Evolutionary conservation across 345 rosid genomes (phyloP).

Genomic region (Rhodamnia argentea): DNA sequence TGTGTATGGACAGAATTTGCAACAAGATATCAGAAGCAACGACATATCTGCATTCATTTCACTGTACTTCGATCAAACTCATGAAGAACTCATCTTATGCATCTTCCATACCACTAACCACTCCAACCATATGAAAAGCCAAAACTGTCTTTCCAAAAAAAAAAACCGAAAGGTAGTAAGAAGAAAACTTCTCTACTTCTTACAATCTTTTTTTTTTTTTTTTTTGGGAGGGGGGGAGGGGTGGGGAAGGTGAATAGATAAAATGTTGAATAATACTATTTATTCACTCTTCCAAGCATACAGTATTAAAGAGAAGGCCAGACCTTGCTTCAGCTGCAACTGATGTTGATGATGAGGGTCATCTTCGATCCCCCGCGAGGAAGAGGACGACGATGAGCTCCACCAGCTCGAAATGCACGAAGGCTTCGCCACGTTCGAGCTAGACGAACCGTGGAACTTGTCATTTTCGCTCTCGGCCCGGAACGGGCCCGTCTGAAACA

Average conservation of each 20-base stretch:
- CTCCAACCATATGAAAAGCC: neutral
- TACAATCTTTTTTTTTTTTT: too few relatives aligned
- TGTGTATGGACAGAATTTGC: neutral
- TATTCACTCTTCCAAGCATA: slow-evolving; percentile 32
- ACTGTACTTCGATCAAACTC: neutral
- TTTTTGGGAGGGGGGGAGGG: too few relatives aligned
- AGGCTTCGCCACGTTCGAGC: neutral
- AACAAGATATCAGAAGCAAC: neutral
- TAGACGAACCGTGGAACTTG: slow-evolving; percentile 8
- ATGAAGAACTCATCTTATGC: neutral
- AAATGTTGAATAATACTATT: neutral
- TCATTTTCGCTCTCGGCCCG: slow-evolving; percentile 9
- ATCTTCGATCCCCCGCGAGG: neutral
- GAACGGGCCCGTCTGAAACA: slow-evolving; percentile 66
- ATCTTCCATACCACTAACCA: neutral
- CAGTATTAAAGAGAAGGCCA: slow-evolving; percentile 29
- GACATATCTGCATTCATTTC: neutral
- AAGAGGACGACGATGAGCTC: slow-evolving; percentile 3
- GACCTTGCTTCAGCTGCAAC: slow-evolving; percentile 7
- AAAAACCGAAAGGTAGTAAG: neutral
- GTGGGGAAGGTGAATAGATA: neutral
- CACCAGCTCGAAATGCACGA: slow-evolving; percentile 6
- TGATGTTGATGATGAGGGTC: neutral
- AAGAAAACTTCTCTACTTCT: neutral
- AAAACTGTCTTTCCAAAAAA: neutral